Percentiles rank a stretch among this genome's conserved stretches.
Conservation (phyloP, 2,329 filamentous ascomycete genomes). For the Exophiala xenobiotica region DNA sequence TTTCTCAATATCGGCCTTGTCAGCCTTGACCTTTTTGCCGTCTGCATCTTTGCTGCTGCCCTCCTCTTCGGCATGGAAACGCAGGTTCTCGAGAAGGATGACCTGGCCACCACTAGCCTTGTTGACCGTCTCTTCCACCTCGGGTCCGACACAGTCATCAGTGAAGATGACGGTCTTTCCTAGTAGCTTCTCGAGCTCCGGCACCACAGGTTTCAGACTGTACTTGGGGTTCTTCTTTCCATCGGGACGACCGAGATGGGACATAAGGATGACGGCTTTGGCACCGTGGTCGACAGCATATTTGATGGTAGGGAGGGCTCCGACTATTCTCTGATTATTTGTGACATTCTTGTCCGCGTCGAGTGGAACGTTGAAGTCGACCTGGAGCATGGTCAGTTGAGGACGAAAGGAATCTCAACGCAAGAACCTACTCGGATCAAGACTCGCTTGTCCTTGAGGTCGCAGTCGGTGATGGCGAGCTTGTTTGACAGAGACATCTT, state of each 20-base stretch:
- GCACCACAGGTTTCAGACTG: constrained; percentile 86
- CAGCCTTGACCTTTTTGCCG: constrained; percentile 97
- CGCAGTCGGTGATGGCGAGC: constrained; percentile 92
- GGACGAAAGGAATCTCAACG: not conserved
- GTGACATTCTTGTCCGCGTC: constrained; percentile 90
- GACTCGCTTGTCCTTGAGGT: constrained; percentile 97
- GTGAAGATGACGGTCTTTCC: constrained; percentile 83
- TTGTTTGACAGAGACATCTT: constrained; percentile 97
- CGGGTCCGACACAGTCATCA: constrained; percentile 82
- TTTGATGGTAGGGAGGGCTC: constrained; percentile 92
- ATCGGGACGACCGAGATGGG: constrained; percentile 93
- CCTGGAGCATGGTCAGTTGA: constrained; percentile 52
- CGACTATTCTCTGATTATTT: constrained; percentile 97
- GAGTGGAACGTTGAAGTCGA: constrained; percentile 99
- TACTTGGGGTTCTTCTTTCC: constrained; percentile 89
- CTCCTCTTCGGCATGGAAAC: constrained; percentile 98
- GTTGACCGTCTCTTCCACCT: constrained; percentile 87
- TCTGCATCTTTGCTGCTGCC: constrained; percentile 90
- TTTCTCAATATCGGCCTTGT: constrained; percentile 85
- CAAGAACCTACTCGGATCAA: constrained; percentile 78
- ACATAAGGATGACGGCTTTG: constrained; percentile 95
- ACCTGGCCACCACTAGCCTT: constrained; percentile 78
- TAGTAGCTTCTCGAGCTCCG: constrained; percentile 88
- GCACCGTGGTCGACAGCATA: constrained; percentile 86
- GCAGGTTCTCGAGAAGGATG: constrained; percentile 92